Evolutionary conservation across 345 rosid species (phyloP).

Genomic region (Syzygium aqueum): DNA sequence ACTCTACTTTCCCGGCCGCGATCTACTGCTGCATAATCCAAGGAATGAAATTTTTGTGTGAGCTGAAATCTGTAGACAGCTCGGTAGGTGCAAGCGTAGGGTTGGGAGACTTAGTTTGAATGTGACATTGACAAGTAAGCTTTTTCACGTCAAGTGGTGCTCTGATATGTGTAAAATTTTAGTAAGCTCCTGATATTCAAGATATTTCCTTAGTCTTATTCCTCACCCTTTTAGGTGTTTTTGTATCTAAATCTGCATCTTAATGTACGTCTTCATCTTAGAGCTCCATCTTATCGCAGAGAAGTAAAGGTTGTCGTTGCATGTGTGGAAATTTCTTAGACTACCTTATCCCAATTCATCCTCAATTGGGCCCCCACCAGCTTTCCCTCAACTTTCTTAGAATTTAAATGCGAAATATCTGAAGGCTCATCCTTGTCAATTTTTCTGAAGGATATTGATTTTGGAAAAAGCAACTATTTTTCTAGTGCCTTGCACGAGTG

Average conservation of each 20-base stretch:
- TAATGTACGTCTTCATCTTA: neutral
- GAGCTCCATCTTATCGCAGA: neutral
- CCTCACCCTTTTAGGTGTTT: neutral
- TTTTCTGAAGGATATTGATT: neutral
- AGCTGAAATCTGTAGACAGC: neutral
- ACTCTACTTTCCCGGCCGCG: neutral
- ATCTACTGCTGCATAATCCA: neutral
- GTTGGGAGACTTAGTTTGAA: neutral
- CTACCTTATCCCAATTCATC: neutral
- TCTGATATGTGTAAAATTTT: neutral
- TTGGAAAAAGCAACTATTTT: neutral
- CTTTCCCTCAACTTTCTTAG: neutral
- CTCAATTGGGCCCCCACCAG: neutral
- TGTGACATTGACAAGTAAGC: neutral
- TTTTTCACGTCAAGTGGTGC: neutral
- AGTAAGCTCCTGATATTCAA: neutral
- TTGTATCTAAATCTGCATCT: neutral
- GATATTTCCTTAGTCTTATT: neutral
- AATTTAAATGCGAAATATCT: neutral
- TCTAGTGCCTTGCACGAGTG: neutral
- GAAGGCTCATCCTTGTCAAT: neutral
- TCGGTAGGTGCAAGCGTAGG: neutral
- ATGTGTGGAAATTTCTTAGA: neutral
- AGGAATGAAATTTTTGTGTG: neutral
- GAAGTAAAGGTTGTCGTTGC: neutral